Evolutionary conservation across 495 filamentous ascomycete species (phyloP).

Genomic region (Annulohypoxylon nitens): DNA sequence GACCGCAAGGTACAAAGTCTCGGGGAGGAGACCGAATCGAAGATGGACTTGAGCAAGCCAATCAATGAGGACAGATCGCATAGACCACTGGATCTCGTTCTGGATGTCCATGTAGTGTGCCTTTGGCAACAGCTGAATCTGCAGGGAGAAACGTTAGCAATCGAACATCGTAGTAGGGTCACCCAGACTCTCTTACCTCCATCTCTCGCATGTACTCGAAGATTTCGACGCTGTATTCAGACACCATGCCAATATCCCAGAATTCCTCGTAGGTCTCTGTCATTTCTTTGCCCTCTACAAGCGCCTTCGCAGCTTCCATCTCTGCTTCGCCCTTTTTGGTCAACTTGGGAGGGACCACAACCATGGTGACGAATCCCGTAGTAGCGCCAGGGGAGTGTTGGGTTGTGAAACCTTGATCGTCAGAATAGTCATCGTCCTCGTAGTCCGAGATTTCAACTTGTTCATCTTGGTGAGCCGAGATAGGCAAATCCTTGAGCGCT

Average conservation of each 20-base stretch:
- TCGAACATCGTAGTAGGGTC: neutral
- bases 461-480: slow-evolving; percentile 14
- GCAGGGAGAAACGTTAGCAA: slow-evolving; percentile 40
- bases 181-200: slow-evolving; percentile 73
- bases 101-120: slow-evolving; percentile 96
- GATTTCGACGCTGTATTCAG: slow-evolving; percentile 95
- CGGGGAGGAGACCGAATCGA: slow-evolving; percentile 89
- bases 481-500: neutral
- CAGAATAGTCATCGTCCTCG: slow-evolving; percentile 80
- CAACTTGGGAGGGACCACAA: slow-evolving; percentile 76
- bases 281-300: slow-evolving; percentile 71
- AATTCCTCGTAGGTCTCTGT: slow-evolving; percentile 72
- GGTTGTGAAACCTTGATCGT: slow-evolving; percentile 85
- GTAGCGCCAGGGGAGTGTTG: slow-evolving; percentile 83
- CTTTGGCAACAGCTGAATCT: slow-evolving; percentile 86
- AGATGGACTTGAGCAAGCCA: slow-evolving; percentile 97
- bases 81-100: slow-evolving; percentile 98
- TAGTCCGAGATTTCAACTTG: slow-evolving; percentile 59
- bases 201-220: slow-evolving; percentile 89
- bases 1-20: slow-evolving; percentile 92
- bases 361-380: slow-evolving; percentile 73
- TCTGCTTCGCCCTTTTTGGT: slow-evolving; percentile 73
- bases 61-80: slow-evolving; percentile 97
- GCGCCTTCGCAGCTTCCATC: slow-evolving; percentile 73
- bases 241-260: slow-evolving; percentile 98